These are phyloP conservation scores for Tricholoma hemisulphureum DNA, from an alignment of 768 basidiomycete species.

Conservation along the genomic window DNA sequence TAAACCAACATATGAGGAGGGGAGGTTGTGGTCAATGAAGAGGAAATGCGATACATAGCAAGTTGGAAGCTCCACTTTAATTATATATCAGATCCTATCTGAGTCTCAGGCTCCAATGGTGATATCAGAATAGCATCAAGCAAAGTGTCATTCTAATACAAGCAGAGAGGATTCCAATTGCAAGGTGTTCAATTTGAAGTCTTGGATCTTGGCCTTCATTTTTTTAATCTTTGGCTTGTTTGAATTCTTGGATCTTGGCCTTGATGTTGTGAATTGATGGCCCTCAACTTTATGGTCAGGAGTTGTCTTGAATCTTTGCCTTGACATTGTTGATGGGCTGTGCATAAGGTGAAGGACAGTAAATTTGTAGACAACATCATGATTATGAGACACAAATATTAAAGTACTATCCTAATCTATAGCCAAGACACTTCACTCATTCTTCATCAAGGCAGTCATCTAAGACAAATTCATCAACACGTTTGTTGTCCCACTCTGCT, in stretches of 20 bases:
- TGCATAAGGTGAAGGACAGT: too few relatives aligned
- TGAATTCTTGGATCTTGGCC: neutral
- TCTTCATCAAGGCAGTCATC: neutral
- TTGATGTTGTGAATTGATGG: neutral
- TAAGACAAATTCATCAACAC: neutral
- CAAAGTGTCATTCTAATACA: too few relatives aligned
- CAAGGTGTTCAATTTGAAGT: neutral
- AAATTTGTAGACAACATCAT: too few relatives aligned
- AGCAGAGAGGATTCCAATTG: too few relatives aligned
- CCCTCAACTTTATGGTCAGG: too few relatives aligned
- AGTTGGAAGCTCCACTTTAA: neutral
- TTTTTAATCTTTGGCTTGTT: neutral
- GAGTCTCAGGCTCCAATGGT: neutral
- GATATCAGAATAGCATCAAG: neutral
- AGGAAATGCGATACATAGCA: neutral
- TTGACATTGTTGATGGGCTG: too few relatives aligned
- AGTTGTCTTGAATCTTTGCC: too few relatives aligned
- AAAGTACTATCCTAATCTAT: too few relatives aligned
- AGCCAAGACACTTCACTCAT: too few relatives aligned
- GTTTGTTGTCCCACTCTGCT: constrained; percentile 1
- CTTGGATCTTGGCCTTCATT: neutral
- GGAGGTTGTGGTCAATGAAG: neutral
- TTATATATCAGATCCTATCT: neutral
- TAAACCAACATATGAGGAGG: neutral
- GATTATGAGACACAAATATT: too few relatives aligned